Evolutionary conservation across 768 basidiomycete species (phyloP), one percentile per base, ranked within the genome.

Genomic region (Paxillus rubicundulus): DNA sequence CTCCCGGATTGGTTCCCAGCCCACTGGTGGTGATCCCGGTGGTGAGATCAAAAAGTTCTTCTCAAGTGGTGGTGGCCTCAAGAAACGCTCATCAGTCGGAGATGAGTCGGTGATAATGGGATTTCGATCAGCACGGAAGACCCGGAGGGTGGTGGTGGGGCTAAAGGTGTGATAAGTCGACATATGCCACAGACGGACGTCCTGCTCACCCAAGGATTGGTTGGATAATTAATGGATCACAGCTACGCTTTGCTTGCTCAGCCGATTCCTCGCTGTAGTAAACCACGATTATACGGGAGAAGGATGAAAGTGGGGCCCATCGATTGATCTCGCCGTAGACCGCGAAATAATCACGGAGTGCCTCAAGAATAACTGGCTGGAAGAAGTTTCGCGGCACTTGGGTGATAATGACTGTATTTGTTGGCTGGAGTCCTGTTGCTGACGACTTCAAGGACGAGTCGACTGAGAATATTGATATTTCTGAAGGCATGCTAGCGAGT

Each of bases 41-140:
- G 97, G 97, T 0, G 97, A 98, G 57, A 99, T 95, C 43, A 99
- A 79, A 72, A 98, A 98, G 72, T 98, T 98, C 72, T 92, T 92
- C 61, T 94, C 89, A 36, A 85, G 59, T 0, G 79, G 72, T 0
- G 96, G 96, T 0, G 94, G 92, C 38, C 77, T 81, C 33, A 95
- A 80, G 57, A 57, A 60, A 43, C 63, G 59, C 41, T 58, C 62
- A 28, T 63, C 51, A 16, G 66, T 68, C 12, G 57, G 65, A 3
- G 67, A 60, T 4, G 67, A 70, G 13, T 47, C 68, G 52, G 69
- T 69, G 49, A 78, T 72, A 44, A 90, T 69, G 3, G 86, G 83
- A 53, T 85, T 88, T 16, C 82, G 80, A 59, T 88, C 86, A 7
- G 83, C 88, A 16, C 90, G 81, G 63, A 82, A 92, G 9, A 87